phyloP scores from a whole-genome alignment of 192 early-diverging fungal genomes.

The Dissophora globulifera region DNA sequence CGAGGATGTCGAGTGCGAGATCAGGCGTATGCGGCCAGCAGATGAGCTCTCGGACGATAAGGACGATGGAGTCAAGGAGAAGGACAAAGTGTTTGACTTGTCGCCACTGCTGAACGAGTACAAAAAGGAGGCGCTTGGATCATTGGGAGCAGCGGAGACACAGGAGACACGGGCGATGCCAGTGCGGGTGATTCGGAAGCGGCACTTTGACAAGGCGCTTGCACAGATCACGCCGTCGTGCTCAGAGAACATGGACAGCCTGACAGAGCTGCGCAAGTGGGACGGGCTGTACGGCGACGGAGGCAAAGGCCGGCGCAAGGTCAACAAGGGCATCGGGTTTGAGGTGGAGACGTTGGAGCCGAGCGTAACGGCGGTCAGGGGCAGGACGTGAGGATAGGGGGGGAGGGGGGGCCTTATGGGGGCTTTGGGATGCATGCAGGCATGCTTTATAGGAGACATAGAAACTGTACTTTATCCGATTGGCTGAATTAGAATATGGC shows the following conservation, averaged over 20 bases:
- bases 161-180: too few species aligned
- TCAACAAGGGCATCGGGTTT: slow-evolving; percentile 66
- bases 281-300: slow-evolving; percentile 89
- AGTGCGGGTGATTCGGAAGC: slow-evolving; percentile 53
- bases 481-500: too few species aligned
- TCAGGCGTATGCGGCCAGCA: slow-evolving; percentile 1
- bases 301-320: slow-evolving; percentile 59
- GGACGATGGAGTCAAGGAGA: neutral
- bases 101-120: slow-evolving; percentile 35
- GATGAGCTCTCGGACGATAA: neutral
- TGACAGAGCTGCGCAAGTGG: slow-evolving; percentile 93
- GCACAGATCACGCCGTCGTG: slow-evolving; percentile 86
- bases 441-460: too few species aligned
- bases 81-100: slow-evolving; percentile 27
- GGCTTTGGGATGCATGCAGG: too few species aligned
- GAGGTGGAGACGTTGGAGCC: slow-evolving; percentile 9
- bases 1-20: slow-evolving; percentile 66
- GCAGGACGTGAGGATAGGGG: neutral
- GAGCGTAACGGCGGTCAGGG: neutral
- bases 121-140: slow-evolving; percentile 29
- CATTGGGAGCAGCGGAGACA: too few species aligned
- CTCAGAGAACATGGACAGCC: slow-evolving; percentile 90
- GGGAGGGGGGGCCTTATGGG: too few species aligned
- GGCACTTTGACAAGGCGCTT: slow-evolving; percentile 89
- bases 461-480: too few species aligned